Percentiles rank a stretch among this genome's conserved stretches.
Evolutionary conservation across 208 protist species (phyloP).

Genomic region (Leishmania martiniquensis): DNA sequence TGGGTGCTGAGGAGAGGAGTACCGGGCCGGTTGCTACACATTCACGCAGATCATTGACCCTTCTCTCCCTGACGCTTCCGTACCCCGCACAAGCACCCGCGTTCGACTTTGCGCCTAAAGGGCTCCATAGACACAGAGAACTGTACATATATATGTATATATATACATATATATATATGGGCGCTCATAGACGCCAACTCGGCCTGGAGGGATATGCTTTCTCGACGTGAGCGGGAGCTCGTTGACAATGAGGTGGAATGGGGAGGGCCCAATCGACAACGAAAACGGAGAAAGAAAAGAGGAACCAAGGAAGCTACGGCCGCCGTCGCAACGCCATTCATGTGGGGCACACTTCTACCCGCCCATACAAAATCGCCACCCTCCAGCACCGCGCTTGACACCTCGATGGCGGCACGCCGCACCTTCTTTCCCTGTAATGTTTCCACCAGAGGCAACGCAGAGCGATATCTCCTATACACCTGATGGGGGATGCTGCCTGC

Average conservation of each 20-base stretch:
- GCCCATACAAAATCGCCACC: too few relatives aligned
- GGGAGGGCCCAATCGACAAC: not conserved
- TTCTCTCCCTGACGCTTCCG: not conserved
- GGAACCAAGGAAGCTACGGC: not conserved
- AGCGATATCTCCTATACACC: not conserved
- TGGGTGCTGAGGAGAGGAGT: not conserved
- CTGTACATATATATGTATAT: not conserved
- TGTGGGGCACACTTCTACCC: not conserved
- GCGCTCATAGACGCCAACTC: not conserved
- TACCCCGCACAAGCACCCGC: not conserved
- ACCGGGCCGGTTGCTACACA: not conserved
- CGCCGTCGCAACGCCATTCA: not conserved
- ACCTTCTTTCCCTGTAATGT: not conserved
- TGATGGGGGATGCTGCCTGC: not conserved
- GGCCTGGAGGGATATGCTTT: not conserved
- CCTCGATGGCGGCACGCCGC: not conserved
- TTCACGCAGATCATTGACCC: not conserved
- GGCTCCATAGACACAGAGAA: constrained; percentile 1
- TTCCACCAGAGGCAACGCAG: too few relatives aligned
- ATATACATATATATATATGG: not conserved
- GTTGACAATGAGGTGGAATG: not conserved
- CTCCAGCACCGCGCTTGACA: not conserved
- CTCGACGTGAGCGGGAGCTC: not conserved
- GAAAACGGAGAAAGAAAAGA: not conserved
- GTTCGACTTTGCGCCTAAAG: not conserved